These are phyloP conservation scores for Cornus controversa DNA, from an alignment of 148 eudicot genomes.

Conservation along the genomic window DNA sequence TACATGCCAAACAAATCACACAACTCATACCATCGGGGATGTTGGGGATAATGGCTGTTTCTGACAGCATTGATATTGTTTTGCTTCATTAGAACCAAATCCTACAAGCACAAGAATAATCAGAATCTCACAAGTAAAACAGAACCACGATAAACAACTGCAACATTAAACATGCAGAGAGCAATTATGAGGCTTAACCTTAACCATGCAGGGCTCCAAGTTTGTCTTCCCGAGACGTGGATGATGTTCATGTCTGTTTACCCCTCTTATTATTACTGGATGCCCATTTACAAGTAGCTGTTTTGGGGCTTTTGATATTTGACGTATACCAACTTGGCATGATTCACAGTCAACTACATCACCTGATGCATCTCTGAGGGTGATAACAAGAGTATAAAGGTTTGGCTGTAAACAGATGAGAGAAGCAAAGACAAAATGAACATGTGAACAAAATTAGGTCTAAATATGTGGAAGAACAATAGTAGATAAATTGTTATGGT, in stretches of 20 bases:
- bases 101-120: conserved; percentile 39
- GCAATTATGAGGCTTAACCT: conserved; percentile 42
- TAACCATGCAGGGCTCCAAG: conserved; percentile 91
- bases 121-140: conserved; percentile 1
- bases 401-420: conserved; percentile 63
- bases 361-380: conserved; percentile 81
- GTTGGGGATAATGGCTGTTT: conserved; percentile 98
- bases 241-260: conserved; percentile 94
- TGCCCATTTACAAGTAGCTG: conserved; percentile 93
- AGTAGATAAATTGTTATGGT: background rate
- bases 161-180: background rate
- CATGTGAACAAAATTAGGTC: background rate
- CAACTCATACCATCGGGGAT: conserved; percentile 94
- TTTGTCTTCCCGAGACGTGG: conserved; percentile 94
- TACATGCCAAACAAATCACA: conserved; percentile 98
- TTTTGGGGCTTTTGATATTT: conserved; percentile 76
- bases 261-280: conserved; percentile 82
- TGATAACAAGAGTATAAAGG: conserved; percentile 76
- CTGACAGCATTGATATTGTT: conserved; percentile 88
- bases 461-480: background rate
- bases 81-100: conserved; percentile 95
- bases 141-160: background rate
- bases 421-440: background rate
- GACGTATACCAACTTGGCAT: conserved; percentile 80
- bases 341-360: conserved; percentile 85